Conservation (phyloP, 306 rosid genomes). For the Betula pendula region DNA sequence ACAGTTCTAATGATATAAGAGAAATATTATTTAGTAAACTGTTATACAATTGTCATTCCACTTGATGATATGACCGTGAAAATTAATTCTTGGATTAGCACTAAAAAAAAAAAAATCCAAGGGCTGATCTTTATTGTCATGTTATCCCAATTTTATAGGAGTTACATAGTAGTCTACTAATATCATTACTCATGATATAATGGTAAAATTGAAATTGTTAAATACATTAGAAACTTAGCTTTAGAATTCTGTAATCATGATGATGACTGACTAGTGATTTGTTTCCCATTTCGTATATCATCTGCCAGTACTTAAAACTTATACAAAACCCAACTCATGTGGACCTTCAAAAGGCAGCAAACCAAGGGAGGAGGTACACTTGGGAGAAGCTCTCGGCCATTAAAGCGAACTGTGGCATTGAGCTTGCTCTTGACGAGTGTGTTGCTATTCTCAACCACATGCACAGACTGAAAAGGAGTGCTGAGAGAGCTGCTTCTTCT, state of each 20-base stretch:
- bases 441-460: conserved; percentile 87
- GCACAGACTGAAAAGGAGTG: conserved; percentile 75
- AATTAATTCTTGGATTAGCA: too few relatives aligned
- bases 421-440: conserved; percentile 90
- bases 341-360: conserved; percentile 97
- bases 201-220: neutral
- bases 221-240: neutral
- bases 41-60: too few relatives aligned
- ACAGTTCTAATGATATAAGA: too few relatives aligned
- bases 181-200: neutral
- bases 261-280: conserved; percentile 24
- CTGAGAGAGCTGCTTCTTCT: conserved; percentile 78
- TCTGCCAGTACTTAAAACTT: conserved; percentile 73
- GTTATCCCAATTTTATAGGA: too few relatives aligned
- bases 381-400: conserved; percentile 99
- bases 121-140: too few relatives aligned
- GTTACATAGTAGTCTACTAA: too few relatives aligned
- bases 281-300: neutral
- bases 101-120: too few relatives aligned
- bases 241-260: neutral
- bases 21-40: too few relatives aligned
- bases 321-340: conserved; percentile 81
- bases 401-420: conserved; percentile 92
- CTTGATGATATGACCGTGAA: too few relatives aligned
- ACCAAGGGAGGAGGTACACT: conserved; percentile 95